Conservation (phyloP, 2,329 filamentous ascomycete species). For the Cordyceps cicadae region DNA sequence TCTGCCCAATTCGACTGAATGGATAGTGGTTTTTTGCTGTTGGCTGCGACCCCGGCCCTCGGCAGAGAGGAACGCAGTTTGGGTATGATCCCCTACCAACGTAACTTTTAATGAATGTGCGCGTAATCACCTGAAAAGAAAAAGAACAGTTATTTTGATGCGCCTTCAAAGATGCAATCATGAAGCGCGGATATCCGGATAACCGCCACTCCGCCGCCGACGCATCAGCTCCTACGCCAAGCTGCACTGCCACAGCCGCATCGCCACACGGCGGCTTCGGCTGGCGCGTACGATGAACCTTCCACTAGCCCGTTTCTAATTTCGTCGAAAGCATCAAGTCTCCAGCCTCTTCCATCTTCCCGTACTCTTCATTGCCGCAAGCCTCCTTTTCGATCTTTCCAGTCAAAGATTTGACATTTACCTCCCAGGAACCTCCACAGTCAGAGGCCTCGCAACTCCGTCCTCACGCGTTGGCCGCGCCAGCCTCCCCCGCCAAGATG, state of each 20-base stretch:
- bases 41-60: too few relatives aligned
- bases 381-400: neutral
- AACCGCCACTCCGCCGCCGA: too few relatives aligned
- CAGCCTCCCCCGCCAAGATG: slow-evolving; percentile 24
- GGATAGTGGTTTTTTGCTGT: too few relatives aligned
- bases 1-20: too few relatives aligned
- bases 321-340: neutral
- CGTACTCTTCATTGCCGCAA: neutral
- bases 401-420: neutral
- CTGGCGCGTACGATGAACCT: neutral
- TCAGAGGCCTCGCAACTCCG: neutral
- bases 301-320: neutral
- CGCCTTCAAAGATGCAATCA: too few relatives aligned
- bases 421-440: neutral
- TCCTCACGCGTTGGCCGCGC: neutral
- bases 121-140: too few relatives aligned
- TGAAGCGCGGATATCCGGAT: too few relatives aligned
- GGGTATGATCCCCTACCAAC: too few relatives aligned
- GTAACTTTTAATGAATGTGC: too few relatives aligned
- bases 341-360: neutral
- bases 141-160: too few relatives aligned
- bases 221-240: neutral
- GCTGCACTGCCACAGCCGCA: neutral
- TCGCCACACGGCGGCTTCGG: neutral
- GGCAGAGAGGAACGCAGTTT: too few relatives aligned